Evolutionary conservation across 169 alveolate species (phyloP).

Genomic region (Eimeria falciformis): DNA sequence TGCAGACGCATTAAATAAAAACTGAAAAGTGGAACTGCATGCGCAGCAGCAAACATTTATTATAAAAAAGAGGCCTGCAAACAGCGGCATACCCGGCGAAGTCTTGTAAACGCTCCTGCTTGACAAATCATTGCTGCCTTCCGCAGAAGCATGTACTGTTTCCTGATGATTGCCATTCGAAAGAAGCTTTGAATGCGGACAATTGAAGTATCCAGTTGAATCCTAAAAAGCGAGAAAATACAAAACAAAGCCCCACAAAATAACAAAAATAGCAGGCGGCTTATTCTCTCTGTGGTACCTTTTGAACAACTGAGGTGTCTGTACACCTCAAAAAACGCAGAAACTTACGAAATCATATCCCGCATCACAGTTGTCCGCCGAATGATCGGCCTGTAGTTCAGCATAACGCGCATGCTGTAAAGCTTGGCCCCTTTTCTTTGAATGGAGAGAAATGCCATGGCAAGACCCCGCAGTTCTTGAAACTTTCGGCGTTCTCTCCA

Average conservation of each 20-base stretch:
- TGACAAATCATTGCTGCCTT: conserved; percentile 80
- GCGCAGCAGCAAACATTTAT: neutral
- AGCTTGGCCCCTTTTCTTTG: conserved; percentile 85
- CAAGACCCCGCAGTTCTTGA: conserved; percentile 77
- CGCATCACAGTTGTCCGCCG: conserved; percentile 81
- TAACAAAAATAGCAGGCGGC: neutral
- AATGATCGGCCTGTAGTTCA: conserved; percentile 80
- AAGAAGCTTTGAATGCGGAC: conserved; percentile 85
- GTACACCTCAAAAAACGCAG: neutral
- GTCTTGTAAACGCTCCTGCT: conserved; percentile 83
- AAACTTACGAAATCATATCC: conserved; percentile 81
- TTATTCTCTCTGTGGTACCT: neutral
- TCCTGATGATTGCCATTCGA: conserved; percentile 83
- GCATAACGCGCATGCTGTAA: conserved; percentile 81
- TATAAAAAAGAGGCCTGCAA: neutral
- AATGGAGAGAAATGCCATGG: conserved; percentile 82
- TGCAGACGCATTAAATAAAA: no score
- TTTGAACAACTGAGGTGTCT: neutral
- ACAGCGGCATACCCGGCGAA: conserved; percentile 75
- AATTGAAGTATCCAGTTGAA: conserved; percentile 80
- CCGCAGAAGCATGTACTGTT: conserved; percentile 81
- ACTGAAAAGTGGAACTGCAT: no score
- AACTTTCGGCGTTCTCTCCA: conserved; percentile 74
- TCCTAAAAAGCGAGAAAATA: conserved; percentile 31
- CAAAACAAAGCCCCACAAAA: neutral